Evolutionary conservation across 1,284 basidiomycete genomes (phyloP).

Genomic region (Microbotryum scabiosae): DNA sequence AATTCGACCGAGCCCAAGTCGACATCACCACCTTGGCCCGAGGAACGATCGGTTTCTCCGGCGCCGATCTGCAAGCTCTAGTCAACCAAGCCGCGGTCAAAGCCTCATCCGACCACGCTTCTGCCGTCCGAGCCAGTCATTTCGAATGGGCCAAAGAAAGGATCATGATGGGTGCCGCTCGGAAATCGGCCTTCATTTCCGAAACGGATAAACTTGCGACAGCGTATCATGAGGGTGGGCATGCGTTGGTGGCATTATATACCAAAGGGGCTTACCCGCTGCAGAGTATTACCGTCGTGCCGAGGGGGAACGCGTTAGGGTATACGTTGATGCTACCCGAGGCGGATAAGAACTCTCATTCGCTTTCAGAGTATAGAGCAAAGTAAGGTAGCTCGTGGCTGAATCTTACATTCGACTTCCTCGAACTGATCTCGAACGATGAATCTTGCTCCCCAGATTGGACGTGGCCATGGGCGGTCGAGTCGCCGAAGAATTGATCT

Average conservation of each 20-base stretch:
- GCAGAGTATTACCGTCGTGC: conserved; percentile 73
- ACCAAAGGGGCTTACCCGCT: conserved; percentile 88
- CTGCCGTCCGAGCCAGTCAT: conserved; percentile 63
- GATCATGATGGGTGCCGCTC: conserved; percentile 89
- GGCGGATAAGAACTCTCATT: conserved; percentile 52
- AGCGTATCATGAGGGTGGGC: conserved; percentile 93
- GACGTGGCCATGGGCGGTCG: conserved; percentile 89
- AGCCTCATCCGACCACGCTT: conserved; percentile 71
- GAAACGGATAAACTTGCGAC: conserved; percentile 66
- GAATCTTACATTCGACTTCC: neutral
- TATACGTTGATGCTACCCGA: conserved; percentile 79
- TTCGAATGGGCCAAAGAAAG: conserved; percentile 90
- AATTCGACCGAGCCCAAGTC: conserved; percentile 55
- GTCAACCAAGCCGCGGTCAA: conserved; percentile 68
- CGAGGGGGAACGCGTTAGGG: conserved; percentile 83
- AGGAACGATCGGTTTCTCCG: conserved; percentile 82
- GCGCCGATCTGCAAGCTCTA: conserved; percentile 45
- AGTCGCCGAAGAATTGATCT: conserved; percentile 85
- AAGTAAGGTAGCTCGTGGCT: neutral
- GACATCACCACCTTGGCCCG: conserved; percentile 77
- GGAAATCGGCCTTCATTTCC: conserved; percentile 76
- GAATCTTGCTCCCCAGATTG: conserved; percentile 44
- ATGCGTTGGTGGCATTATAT: conserved; percentile 81
- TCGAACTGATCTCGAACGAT: neutral
- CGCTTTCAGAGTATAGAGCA: conserved; percentile 32